A percentile compares a stretch with the other conserved stretches of the same genome.
These are phyloP conservation scores for Colletotrichum tofieldiae DNA, from an alignment of 2,329 filamentous ascomycete genomes.

Conservation along the genomic window DNA sequence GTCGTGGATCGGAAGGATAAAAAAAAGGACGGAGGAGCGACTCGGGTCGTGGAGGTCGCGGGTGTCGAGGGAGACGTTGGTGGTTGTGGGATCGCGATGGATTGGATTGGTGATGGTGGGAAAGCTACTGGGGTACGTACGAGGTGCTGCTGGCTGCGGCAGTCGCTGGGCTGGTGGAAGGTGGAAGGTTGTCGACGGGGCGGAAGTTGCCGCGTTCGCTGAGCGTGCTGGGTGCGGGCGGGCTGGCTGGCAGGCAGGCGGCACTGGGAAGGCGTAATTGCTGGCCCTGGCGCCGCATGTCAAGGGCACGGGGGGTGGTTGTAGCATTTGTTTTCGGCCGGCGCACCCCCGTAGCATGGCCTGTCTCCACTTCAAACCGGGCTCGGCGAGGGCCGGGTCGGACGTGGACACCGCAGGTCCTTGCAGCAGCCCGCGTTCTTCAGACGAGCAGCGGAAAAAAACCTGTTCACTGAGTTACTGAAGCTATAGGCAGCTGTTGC, in stretches of 20 bases:
- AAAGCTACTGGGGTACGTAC: slow-evolving; percentile 10
- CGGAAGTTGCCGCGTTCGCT: slow-evolving; percentile 38
- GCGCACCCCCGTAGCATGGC: slow-evolving; percentile 23
- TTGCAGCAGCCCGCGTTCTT: no score
- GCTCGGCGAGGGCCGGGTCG: background rate
- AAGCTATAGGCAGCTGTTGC: no score
- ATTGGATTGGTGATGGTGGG: slow-evolving; percentile 22
- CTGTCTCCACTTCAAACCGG: background rate
- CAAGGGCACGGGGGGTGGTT: slow-evolving; percentile 1
- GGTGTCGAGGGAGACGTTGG: background rate
- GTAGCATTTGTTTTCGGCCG: background rate
- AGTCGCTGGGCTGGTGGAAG: slow-evolving; percentile 15
- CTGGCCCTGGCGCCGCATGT: slow-evolving; percentile 8
- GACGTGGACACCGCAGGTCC: background rate
- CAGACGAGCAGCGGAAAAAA: no score
- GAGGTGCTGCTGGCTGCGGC: background rate
- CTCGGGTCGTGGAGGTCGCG: background rate
- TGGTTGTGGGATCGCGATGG: background rate
- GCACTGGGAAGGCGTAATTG: slow-evolving; percentile 27
- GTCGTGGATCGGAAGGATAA: background rate
- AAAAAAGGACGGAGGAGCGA: background rate
- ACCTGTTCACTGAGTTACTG: no score
- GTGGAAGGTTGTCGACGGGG: slow-evolving; percentile 37
- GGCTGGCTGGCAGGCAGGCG: slow-evolving; percentile 7
- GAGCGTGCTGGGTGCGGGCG: slow-evolving; percentile 1